Conservation (phyloP, 345 rosid genomes). For the Eucalyptus marginata region DNA sequence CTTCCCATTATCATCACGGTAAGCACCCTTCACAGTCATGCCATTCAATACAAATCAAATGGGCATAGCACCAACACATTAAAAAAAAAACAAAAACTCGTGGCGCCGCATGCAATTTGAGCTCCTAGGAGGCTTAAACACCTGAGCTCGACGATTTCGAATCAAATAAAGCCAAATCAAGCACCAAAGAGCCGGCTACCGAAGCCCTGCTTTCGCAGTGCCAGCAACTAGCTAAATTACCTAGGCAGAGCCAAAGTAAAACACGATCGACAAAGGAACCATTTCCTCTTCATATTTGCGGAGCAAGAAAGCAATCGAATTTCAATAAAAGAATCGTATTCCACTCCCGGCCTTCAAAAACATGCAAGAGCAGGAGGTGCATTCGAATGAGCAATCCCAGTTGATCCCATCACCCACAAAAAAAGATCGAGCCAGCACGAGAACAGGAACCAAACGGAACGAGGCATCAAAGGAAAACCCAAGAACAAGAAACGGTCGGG, state of each 20-base stretch:
- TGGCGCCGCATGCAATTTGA: neutral
- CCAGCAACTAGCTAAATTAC: neutral
- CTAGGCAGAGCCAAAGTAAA: neutral
- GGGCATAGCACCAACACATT: neutral
- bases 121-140: neutral
- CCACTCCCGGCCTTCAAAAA: neutral
- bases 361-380: neutral
- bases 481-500: neutral
- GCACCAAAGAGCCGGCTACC: neutral
- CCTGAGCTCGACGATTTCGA: neutral
- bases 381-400: neutral
- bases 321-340: neutral
- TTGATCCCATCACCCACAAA: neutral
- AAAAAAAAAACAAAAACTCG: neutral
- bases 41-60: neutral
- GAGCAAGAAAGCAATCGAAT: neutral
- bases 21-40: conserved; percentile 54
- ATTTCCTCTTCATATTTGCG: neutral
- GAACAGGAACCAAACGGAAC: neutral
- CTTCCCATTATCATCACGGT: conserved; percentile 90
- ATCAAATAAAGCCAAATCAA: neutral
- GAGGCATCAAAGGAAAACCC: neutral
- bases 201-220: neutral
- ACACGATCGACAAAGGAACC: neutral
- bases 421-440: neutral